phyloP scores from a whole-genome alignment of 805 yeast species.

The Hagleromyces aurorensis region DNA sequence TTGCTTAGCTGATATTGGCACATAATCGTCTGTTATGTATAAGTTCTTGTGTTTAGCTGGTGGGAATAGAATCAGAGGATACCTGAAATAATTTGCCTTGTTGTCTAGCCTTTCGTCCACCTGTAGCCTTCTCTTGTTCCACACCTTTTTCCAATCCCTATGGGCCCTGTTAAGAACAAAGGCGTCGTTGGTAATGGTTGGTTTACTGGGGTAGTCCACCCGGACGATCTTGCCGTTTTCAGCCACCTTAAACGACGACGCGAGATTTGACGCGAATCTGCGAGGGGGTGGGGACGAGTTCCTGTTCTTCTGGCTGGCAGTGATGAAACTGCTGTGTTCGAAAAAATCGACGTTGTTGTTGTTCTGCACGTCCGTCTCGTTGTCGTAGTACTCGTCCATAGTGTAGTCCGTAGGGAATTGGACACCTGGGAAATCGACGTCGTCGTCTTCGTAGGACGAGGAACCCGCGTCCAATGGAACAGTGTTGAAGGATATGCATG shows the following conservation, averaged over 20 bases:
- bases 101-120: conserved; percentile 16
- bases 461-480: conserved; percentile 24
- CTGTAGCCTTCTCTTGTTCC: conserved; percentile 15
- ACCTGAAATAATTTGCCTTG: conserved; percentile 13
- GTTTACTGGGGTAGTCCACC: conserved; percentile 31
- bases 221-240: conserved; percentile 28
- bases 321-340: conserved; percentile 12
- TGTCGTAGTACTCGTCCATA: conserved; percentile 30
- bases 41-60: conserved; percentile 3
- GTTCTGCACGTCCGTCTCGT: conserved; percentile 14
- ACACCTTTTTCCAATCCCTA: conserved; percentile 16
- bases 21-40: conserved; percentile 13
- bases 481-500: conserved; percentile 30
- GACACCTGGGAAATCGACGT: conserved; percentile 21
- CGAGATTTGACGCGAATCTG: conserved; percentile 4
- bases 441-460: conserved; percentile 12
- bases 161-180: conserved; percentile 24
- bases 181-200: conserved; percentile 26
- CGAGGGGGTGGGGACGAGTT: conserved; percentile 11
- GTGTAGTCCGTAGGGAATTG: conserved; percentile 24
- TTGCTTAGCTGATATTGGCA: conserved; percentile 21
- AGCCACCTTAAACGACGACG: conserved; percentile 19
- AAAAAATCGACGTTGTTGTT: conserved; percentile 10
- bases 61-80: conserved; percentile 18
- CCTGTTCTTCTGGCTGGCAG: conserved; percentile 3